phyloP scores from a whole-genome alignment of 2,329 filamentous ascomycete species.

The Botrytis sinoallii region DNA sequence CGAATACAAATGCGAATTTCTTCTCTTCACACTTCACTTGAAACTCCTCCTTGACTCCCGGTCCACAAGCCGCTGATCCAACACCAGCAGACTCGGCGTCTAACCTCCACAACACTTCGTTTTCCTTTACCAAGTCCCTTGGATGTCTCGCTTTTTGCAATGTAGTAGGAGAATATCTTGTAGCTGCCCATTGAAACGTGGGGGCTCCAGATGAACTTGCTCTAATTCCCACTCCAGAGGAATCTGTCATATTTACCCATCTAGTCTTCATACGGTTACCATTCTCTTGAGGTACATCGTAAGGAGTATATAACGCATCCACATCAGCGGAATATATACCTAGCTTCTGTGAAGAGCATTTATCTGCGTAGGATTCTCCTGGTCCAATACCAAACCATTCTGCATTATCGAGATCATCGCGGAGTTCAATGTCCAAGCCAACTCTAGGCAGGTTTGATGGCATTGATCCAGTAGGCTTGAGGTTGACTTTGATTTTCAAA shows the following conservation, averaged over 20 bases:
- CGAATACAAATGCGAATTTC: conserved; percentile 18
- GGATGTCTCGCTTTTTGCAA: conserved; percentile 60
- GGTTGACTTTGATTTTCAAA: conserved; percentile 47
- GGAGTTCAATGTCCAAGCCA: conserved; percentile 56
- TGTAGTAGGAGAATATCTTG: conserved; percentile 49
- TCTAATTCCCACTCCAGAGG: conserved; percentile 1
- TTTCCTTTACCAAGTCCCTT: conserved; percentile 54
- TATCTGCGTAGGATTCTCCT: conserved; percentile 64
- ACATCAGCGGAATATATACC: conserved; percentile 50
- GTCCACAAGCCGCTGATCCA: conserved; percentile 48
- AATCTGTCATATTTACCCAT: conserved; percentile 16
- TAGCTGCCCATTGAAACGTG: conserved; percentile 42
- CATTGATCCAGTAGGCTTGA: conserved; percentile 46
- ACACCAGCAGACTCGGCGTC: conserved; percentile 47
- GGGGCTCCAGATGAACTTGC: conserved; percentile 28
- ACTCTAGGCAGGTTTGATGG: conserved; percentile 58
- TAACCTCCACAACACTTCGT: conserved; percentile 42
- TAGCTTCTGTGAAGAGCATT: conserved; percentile 57
- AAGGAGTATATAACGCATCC: conserved; percentile 54
- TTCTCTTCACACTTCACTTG: conserved; percentile 18
- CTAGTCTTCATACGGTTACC: conserved; percentile 24
- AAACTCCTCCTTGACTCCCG: conserved; percentile 19
- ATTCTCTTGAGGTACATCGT: conserved; percentile 60
- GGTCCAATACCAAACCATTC: conserved; percentile 67
- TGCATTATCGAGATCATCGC: conserved; percentile 45